Evolutionary conservation across 2,329 filamentous ascomycete species (phyloP), one percentile per base, ranked within the genome.

Genomic region (Curvularia verruculosa): DNA sequence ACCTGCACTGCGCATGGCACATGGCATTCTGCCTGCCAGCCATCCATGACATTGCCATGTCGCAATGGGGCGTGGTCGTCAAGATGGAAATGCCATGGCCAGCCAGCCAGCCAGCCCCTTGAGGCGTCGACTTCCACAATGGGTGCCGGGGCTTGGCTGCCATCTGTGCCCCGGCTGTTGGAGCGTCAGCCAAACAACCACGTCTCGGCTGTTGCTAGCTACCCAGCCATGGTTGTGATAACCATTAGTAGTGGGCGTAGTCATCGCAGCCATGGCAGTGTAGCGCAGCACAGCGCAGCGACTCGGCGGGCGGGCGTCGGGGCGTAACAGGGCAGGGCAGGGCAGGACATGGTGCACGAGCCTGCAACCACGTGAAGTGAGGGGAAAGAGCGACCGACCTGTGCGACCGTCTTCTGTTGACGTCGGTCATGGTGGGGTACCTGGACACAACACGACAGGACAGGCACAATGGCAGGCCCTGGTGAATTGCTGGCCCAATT

Each of bases 301-400:
- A 31, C 29, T 15, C 29, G 15, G 29, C n/a, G n/a, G n/a, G n/a
- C n/a, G n/a, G n/a, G n/a, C n/a, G n/a, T n/a, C n/a, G n/a, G n/a
- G n/a, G n/a, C n/a, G n/a, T n/a, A n/a, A n/a, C n/a, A n/a, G n/a
- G n/a, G n/a, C n/a, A n/a, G n/a, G n/a, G n/a, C n/a, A n/a, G n/a
- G n/a, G n/a, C n/a, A n/a, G n/a, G n/a, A n/a, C 18, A 49, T 5
- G n/a, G 24, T 18, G 53, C 53, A 55, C 53, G 53, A 49, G 34
- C 53, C 46, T n/a, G 13, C 21, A 18, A 21, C 28, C 54, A 56
- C 54, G 54, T 56, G 54, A 53, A 45, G 31, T 19, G 50, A 53
- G 54, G 54, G 49, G 54, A 26, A n/a, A 37, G 37, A 24, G 40
- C 21, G 10, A 43, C 26, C 13, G 34, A 24, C 45, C 9, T 45